Evolutionary conservation across 2,329 filamentous ascomycete genomes (phyloP), one percentile per base, ranked within the genome.

Genomic region (Verticillium klebahnii): DNA sequence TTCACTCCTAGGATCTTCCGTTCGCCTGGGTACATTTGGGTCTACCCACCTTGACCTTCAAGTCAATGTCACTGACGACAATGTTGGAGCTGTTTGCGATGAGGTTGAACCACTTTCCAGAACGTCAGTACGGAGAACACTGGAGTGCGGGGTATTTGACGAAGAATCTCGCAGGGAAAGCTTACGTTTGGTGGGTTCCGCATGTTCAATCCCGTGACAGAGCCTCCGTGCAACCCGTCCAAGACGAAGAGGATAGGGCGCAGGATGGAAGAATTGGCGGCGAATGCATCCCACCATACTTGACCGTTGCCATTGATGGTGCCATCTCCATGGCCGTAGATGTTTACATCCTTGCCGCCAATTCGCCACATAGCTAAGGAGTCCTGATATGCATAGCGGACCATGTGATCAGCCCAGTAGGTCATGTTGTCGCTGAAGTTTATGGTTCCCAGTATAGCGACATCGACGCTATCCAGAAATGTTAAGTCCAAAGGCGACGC

Each of bases 321-420:
- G 19, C 67, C 66, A 6, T 58, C 54, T 12, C 65, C 66, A 17
- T 83, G 85, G 0, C 88, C 89, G 63, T 88, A 91, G 56, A 91
- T 81, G 61, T 89, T 87, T 17, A 91, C 66, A 29, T 74, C 71
- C 34, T 70, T 61, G 15, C 72, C 72, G 1, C 72, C 72, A 50
- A 71, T 65, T 54, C 69, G 68, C 72, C 72, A 74, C 58, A 72
- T 71, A 2, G 67, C 67, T 0, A 84, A 72, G 85, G 83, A 82
- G 63, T 90, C 89, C 67, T 91, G 89, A 73, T 85, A 91, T 6
- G 75, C 77, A 19, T 87, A 85, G 60, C 82, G 81, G 78, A 90
- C 90, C 54, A 81, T 78, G 69, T 90, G 81, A 7, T 79, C 80
- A 65, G 87, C 80, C 89, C 89, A 91, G 73, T 90, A 91, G 65